Evolutionary conservation across 2,329 filamentous ascomycete species (phyloP).

Genomic region (Alternaria arborescens): DNA sequence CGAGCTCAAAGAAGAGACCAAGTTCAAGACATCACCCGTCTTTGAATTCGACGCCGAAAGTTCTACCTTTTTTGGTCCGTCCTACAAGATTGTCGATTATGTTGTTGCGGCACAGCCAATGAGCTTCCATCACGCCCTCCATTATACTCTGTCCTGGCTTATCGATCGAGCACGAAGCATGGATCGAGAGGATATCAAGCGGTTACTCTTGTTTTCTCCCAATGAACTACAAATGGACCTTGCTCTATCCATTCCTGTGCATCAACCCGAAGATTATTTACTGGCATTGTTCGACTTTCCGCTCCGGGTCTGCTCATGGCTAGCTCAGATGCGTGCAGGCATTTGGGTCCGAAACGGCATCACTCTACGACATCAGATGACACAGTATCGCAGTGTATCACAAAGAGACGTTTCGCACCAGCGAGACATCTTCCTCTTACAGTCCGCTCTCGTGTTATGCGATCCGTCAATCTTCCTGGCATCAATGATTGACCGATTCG

Average conservation of each 20-base stretch:
- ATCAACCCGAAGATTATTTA: conserved; percentile 77
- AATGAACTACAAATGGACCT: conserved; percentile 73
- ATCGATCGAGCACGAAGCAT: conserved; percentile 87
- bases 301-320: conserved; percentile 90
- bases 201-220: conserved; percentile 75
- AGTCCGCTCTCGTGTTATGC: conserved; percentile 88
- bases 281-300: conserved; percentile 93
- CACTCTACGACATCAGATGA: conserved; percentile 92
- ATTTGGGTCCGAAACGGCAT: conserved; percentile 99
- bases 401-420: conserved; percentile 94
- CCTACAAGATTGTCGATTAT: conserved; percentile 75
- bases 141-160: conserved; percentile 96
- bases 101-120: conserved; percentile 88
- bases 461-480: conserved; percentile 83
- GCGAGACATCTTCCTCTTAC: conserved; percentile 90
- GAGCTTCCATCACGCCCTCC: conserved; percentile 96
- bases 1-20: conserved; percentile 86
- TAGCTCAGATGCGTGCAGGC: conserved; percentile 96
- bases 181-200: conserved; percentile 70
- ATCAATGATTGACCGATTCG: conserved; percentile 90
- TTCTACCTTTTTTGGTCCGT: conserved; percentile 49
- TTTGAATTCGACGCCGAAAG: conserved; percentile 76
- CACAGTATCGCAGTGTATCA: conserved; percentile 87
- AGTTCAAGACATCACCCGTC: conserved; percentile 78
- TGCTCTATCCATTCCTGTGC: conserved; percentile 63